phyloP scores from a whole-genome alignment of 2,329 filamentous ascomycete species.

The Aureobasidium sp. region DNA sequence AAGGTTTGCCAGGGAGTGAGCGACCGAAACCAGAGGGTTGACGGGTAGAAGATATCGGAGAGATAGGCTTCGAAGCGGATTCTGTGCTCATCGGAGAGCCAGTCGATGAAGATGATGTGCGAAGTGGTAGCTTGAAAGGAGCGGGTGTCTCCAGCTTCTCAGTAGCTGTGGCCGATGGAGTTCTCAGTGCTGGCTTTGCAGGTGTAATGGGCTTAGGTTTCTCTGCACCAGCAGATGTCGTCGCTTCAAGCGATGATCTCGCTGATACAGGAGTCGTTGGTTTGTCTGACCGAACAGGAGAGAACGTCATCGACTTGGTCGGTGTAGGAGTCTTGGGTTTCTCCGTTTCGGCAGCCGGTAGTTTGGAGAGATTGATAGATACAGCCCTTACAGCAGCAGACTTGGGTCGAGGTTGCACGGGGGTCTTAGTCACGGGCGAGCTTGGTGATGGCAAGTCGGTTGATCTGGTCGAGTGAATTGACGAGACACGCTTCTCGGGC shows the following conservation, averaged over 20 bases:
- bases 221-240: conserved; percentile 1
- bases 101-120: conserved; percentile 5
- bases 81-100: neutral
- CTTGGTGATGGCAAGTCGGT: conserved; percentile 13
- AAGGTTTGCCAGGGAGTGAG: neutral
- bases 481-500: conserved; percentile 14
- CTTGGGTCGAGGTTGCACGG: conserved; percentile 24
- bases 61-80: neutral
- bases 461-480: conserved; percentile 7
- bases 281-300: conserved; percentile 6
- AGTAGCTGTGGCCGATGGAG: neutral
- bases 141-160: conserved; percentile 5
- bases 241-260: conserved; percentile 7
- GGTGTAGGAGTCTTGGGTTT: conserved; percentile 34
- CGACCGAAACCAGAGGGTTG: conserved; percentile 9
- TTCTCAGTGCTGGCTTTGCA: neutral
- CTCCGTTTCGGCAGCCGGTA: conserved; percentile 35
- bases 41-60: conserved; percentile 3
- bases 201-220: conserved; percentile 14
- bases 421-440: conserved; percentile 21
- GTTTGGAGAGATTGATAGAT: conserved; percentile 29
- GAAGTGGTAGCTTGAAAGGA: neutral
- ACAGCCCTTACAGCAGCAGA: conserved; percentile 24
- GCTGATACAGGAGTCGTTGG: conserved; percentile 8
- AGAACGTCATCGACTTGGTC: conserved; percentile 30